Base-by-base conservation (phyloP, 106 monocot species). In the Dendrobium officinale region DNA sequence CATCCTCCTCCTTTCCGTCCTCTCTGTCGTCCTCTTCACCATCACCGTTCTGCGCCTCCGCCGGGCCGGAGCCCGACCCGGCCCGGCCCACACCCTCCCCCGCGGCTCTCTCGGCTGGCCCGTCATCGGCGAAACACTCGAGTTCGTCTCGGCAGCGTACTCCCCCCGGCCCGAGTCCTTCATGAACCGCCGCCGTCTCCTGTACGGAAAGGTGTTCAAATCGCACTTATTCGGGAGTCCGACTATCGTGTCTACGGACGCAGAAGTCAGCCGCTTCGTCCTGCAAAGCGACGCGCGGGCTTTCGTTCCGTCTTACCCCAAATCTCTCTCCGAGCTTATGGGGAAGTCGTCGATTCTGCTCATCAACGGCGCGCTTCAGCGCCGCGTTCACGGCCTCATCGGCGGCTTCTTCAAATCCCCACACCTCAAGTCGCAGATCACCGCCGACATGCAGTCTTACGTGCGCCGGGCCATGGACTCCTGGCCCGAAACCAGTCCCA, bases 301-400 rank as follows among this genome's bases (percentile, higher is more conserved):
- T 0, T 95, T 99, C 73, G 95, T 99, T 58, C 99, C 99, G 1
- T 92, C 82, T 78, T 99, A 99, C 81, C 99, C 99, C 3, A 88
- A 85, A 43, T 99, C 99, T 0, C 80, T 99, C 48, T 87, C 87
- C 5, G 99, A 95, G 68, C 78, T 99, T 77, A 91, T 99, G 90
- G 99, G 99, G 0, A 86, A 93, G 56, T 87, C 88, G n/a, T 99
- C 99, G 73, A 99, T 99, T 20, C 84, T 99, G 17, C 56, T 90
- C 43, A 86, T 91, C 86, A 91, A 87, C 33, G 99, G 99, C 3
- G 76, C 78, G 59, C 77, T 95, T 26, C 99, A 99, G 56, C 79
- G 86, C 37, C 76, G 88, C 29, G 86, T 99, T 10, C 99, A 99
- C 70, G 95, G 95, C 42, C 88, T 99, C 64, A 84, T 95, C 44